Evolutionary conservation across 163 green algal genomes (phyloP).

Genomic region (Prototheca wickerhamii): DNA sequence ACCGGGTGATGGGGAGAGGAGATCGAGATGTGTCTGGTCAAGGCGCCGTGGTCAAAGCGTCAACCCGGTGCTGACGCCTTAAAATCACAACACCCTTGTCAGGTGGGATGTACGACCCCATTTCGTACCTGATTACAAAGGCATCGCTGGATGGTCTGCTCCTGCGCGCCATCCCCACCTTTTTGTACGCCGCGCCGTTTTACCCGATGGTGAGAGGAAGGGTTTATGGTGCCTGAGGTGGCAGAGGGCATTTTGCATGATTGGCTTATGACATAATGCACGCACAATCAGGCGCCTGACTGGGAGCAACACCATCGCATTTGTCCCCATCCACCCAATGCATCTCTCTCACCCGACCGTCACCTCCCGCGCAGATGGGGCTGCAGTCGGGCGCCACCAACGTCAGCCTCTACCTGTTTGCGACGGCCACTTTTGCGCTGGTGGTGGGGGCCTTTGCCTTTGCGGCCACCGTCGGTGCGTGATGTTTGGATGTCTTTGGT

Average conservation of each 20-base stretch:
- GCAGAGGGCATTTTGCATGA: not conserved
- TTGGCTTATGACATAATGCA: not conserved
- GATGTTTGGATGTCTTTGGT: not conserved
- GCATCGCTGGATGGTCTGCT: conserved; percentile 57
- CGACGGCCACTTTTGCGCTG: conserved; percentile 42
- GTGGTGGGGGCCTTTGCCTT: conserved; percentile 46
- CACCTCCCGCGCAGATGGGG: conserved; percentile 20
- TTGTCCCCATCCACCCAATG: too few relatives aligned
- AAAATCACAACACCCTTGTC: not conserved
- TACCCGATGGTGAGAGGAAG: conserved; percentile 41
- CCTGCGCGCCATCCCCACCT: conserved; percentile 48
- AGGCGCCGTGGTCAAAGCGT: not conserved
- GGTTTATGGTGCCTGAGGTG: not conserved
- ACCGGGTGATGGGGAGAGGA: not conserved
- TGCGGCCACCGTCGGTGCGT: conserved; percentile 26
- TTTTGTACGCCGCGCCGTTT: conserved; percentile 41
- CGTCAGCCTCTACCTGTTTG: conserved; percentile 47
- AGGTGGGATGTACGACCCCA: conserved; percentile 44
- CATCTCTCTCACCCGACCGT: not conserved
- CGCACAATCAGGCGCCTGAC: not conserved
- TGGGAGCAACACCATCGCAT: too few relatives aligned
- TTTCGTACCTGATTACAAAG: conserved; percentile 44
- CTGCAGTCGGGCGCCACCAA: conserved; percentile 22
- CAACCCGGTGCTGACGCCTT: not conserved
- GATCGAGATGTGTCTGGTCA: not conserved